Percentiles rank a stretch among this genome's conserved stretches.
phyloP scores from a whole-genome alignment of 345 rosid species.

The Limnanthes douglasii region DNA sequence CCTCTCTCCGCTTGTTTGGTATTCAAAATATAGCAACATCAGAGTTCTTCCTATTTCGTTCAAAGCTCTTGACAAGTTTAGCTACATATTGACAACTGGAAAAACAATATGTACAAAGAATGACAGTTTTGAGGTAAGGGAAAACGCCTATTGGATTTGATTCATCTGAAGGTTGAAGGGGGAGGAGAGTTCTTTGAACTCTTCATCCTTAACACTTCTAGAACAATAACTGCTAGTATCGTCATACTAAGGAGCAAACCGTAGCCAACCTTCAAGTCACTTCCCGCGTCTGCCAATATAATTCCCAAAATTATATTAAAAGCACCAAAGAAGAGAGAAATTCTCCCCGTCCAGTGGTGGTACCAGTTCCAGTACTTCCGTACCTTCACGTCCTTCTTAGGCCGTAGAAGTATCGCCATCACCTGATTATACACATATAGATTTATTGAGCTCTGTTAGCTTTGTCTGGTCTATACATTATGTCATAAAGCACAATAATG shows the following conservation, averaged over 20 bases:
- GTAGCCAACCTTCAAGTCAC: constrained; percentile 61
- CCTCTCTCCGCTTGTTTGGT: too few relatives aligned
- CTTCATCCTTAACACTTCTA: constrained; percentile 36
- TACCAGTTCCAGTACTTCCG: constrained; percentile 81
- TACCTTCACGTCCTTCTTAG: constrained; percentile 52
- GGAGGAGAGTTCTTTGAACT: constrained; percentile 18
- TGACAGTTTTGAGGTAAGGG: too few relatives aligned
- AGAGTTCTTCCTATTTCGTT: too few relatives aligned
- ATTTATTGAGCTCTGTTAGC: too few relatives aligned
- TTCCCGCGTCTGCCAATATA: constrained; percentile 36
- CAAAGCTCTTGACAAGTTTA: too few relatives aligned
- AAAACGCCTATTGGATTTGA: too few relatives aligned
- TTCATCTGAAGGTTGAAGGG: too few relatives aligned
- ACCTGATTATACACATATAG: constrained; percentile 20
- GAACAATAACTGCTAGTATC: constrained; percentile 32
- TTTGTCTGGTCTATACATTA: not conserved
- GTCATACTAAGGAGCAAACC: constrained; percentile 45
- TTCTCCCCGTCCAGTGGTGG: constrained; percentile 74
- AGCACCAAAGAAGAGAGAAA: constrained; percentile 66
- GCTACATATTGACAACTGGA: too few relatives aligned
- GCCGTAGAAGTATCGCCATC: constrained; percentile 69
- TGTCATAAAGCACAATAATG: not conserved
- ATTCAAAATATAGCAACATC: too few relatives aligned
- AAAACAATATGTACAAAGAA: too few relatives aligned
- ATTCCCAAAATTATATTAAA: constrained; percentile 61